A percentile compares a stretch with the other conserved stretches of the same genome.
Conservation (phyloP, 352 stramenopile species). For the Paralagenidium karlingii region DNA sequence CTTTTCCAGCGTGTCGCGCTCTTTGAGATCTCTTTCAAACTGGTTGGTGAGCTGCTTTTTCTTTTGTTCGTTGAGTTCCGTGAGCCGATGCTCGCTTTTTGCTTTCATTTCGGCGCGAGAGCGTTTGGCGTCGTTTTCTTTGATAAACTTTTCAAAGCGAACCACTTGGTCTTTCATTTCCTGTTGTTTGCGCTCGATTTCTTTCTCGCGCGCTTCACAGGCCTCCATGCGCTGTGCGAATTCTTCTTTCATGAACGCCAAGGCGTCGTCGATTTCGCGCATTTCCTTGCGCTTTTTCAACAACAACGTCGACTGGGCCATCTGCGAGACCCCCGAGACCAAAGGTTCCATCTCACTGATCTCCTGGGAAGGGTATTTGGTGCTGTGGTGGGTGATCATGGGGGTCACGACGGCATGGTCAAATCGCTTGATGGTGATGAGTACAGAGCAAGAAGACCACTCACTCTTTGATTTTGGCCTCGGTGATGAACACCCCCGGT, state of each 20-base stretch:
- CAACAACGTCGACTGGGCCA: constrained; percentile 83
- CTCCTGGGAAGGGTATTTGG: constrained; percentile 31
- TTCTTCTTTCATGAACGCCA: constrained; percentile 91
- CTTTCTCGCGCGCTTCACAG: constrained; percentile 61
- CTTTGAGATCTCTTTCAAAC: constrained; percentile 54
- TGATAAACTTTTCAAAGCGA: constrained; percentile 90
- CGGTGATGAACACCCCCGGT: constrained; percentile 58
- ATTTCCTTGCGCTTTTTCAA: constrained; percentile 91
- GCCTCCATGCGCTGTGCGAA: constrained; percentile 82
- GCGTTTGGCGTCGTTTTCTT: constrained; percentile 88
- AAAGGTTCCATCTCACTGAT: constrained; percentile 64
- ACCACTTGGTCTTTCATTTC: constrained; percentile 87
- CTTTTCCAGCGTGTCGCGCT: constrained; percentile 55
- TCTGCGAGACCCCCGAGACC: constrained; percentile 76
- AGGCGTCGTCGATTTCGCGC: constrained; percentile 83
- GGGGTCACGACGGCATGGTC: too few relatives aligned
- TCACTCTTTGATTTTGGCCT: constrained; percentile 45
- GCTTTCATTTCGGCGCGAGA: constrained; percentile 78
- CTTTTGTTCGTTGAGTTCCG: constrained; percentile 65
- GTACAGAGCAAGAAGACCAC: too few relatives aligned
- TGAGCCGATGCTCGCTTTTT: constrained; percentile 69
- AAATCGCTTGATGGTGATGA: too few relatives aligned
- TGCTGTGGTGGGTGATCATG: too few relatives aligned
- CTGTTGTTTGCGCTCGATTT: constrained; percentile 78
- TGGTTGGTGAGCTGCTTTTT: constrained; percentile 60